Conservation (phyloP, 345 rosid genomes). For the Linum tenue region DNA sequence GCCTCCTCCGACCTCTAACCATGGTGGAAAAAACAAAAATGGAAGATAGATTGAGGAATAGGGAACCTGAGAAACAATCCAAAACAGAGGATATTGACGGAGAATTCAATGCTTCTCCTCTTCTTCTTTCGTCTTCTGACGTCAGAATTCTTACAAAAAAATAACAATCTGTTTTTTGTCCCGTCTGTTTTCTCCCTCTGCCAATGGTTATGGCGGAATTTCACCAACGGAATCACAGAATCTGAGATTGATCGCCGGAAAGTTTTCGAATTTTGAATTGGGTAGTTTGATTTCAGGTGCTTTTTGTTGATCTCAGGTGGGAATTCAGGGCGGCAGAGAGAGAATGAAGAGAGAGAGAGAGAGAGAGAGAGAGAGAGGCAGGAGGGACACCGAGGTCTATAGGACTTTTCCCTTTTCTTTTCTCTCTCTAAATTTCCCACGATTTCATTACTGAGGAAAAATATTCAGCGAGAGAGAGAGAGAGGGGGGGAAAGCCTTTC, state of each 20-base stretch:
- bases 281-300: no score
- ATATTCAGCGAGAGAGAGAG: background rate
- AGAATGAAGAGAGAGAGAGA: no score
- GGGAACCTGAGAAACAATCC: background rate
- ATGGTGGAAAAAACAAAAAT: background rate
- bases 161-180: background rate
- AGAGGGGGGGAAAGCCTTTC: background rate
- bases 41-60: no score
- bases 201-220: background rate
- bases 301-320: no score
- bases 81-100: background rate
- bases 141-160: background rate
- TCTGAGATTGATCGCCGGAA: background rate
- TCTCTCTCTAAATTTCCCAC: background rate
- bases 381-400: background rate
- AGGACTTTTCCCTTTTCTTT: background rate
- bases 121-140: background rate
- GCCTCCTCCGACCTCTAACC: background rate
- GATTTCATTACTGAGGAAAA: background rate
- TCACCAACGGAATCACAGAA: background rate
- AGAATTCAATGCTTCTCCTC: background rate
- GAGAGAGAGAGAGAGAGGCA: background rate
- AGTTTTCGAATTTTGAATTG: background rate
- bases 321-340: no score
- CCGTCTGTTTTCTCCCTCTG: background rate